Evolutionary conservation across 495 filamentous ascomycete species (phyloP), one percentile per base, ranked within the genome.

Genomic region (Trichoderma parareesei): DNA sequence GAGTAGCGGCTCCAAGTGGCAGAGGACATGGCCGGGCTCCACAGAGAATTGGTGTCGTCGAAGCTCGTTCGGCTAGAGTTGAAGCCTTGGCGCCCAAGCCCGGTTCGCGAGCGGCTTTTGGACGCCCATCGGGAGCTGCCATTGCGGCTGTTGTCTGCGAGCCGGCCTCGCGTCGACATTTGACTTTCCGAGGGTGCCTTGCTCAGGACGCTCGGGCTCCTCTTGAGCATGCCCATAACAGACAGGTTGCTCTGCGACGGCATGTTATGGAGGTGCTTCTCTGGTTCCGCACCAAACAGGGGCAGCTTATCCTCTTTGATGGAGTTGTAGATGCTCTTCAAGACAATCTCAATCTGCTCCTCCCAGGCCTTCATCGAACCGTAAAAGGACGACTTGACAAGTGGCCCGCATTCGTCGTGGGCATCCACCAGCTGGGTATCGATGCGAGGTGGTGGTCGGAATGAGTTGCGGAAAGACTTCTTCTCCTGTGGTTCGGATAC

Each of bases 21-120:
- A 11, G 82, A 84, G 8, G 60, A 61, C 2, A 85, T 87, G 18
- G 91, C 89, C 10, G 94, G 95, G 67, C 89, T 97, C 90, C 91
- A 98, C 37, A 96, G 80, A 4, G 92, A 96, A 48, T 87, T 90
- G 63, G 88, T 85, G 68, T 98, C 94, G 65, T 99, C 94, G 59
- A 98, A 81, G 74, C 91, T 96, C 7, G 93, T 97, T 20, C 93
- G 83, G 70, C 93, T 97, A 2, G 94, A 97, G n/a, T 87, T 91
- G 67, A 95, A 81, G 37, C 88, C 89, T 4, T 89, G 94, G 53
- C 89, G 88, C 68, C 93, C 92, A 9, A 96, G 75, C 57, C 90
- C 82, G 40, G 89, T 88, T 33, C 93, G 84, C 4, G 92, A 95
- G 49, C 93, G 86, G 68, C 90, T 92, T 75, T 97, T 97, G 18